Percentiles rank a stretch among this genome's conserved stretches.
These are phyloP conservation scores for Flagelloscypha sp. DNA, from an alignment of 768 basidiomycete species.

Conservation along the genomic window DNA sequence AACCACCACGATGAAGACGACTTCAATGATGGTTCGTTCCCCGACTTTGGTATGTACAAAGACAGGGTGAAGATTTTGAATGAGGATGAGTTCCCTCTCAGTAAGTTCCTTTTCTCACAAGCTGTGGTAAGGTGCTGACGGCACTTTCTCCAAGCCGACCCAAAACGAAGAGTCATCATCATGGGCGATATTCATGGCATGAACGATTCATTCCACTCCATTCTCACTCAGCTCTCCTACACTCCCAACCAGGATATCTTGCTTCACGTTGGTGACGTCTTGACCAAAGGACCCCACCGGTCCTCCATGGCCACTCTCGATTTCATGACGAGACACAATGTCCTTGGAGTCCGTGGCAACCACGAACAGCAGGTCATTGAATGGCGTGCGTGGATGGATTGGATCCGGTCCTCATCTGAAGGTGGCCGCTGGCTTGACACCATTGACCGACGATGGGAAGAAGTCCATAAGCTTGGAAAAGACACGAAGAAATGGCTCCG, in stretches of 20 bases:
- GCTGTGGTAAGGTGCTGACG: background rate
- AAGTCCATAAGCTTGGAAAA: slow-evolving; percentile 17
- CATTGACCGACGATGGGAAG: slow-evolving; percentile 38
- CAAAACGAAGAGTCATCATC: slow-evolving; percentile 53
- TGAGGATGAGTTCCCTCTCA: slow-evolving; percentile 42
- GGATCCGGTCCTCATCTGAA: slow-evolving; percentile 45
- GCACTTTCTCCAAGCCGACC: slow-evolving; percentile 31
- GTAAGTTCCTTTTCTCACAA: slow-evolving; percentile 23
- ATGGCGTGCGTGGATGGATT: slow-evolving; percentile 83
- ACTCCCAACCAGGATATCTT: slow-evolving; percentile 54
- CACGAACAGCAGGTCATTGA: slow-evolving; percentile 89
- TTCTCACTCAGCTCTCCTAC: slow-evolving; percentile 41
- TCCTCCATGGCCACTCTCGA: slow-evolving; percentile 56
- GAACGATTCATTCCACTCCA: slow-evolving; percentile 58
- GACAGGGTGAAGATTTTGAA: slow-evolving; percentile 39
- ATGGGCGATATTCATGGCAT: slow-evolving; percentile 90
- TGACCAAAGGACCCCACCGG: slow-evolving; percentile 56
- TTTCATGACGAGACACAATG: slow-evolving; percentile 53
- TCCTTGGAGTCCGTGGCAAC: slow-evolving; percentile 85
- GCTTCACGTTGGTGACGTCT: slow-evolving; percentile 77
- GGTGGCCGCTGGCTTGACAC: slow-evolving; percentile 51
- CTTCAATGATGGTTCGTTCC: too few relatives aligned
- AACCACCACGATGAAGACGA: too few relatives aligned
- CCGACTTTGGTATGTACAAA: too few relatives aligned
- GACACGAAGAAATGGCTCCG: slow-evolving; percentile 18